phyloP scores from a whole-genome alignment of 2,329 filamentous ascomycete species.

The Cladosporium austrohemisphaericum region DNA sequence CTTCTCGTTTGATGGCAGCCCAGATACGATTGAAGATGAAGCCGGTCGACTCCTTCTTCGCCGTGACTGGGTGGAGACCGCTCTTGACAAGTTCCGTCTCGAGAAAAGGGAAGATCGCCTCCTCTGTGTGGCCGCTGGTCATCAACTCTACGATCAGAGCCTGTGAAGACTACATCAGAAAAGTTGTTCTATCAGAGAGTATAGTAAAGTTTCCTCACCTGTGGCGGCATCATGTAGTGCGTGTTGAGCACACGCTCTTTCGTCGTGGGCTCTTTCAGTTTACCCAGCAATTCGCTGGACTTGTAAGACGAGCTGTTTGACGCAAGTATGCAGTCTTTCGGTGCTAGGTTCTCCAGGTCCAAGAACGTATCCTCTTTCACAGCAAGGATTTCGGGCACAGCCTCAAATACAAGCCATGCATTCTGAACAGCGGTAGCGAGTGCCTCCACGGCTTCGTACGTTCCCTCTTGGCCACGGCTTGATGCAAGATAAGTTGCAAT shows the following conservation, averaged over 20 bases:
- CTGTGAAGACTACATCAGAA: slow-evolving; percentile 20
- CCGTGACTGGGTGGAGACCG: slow-evolving; percentile 42
- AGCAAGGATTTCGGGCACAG: slow-evolving; percentile 38
- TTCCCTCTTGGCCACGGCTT: slow-evolving; percentile 25
- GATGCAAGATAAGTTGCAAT: slow-evolving; percentile 24
- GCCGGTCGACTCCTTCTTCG: slow-evolving; percentile 49
- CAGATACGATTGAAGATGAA: slow-evolving; percentile 56
- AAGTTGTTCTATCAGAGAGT: no score
- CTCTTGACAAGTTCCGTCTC: slow-evolving; percentile 14
- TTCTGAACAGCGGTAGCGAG: slow-evolving; percentile 41
- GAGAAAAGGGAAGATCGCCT: slow-evolving; percentile 46
- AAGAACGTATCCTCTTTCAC: slow-evolving; percentile 50
- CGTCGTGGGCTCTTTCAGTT: slow-evolving; percentile 38
- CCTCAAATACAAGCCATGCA: slow-evolving; percentile 55
- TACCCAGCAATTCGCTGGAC: slow-evolving; percentile 46
- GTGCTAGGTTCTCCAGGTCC: slow-evolving; percentile 43
- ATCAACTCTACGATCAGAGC: slow-evolving; percentile 54
- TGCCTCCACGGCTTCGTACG: slow-evolving; percentile 34
- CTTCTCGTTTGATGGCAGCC: slow-evolving; percentile 55
- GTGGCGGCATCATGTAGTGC: slow-evolving; percentile 52
- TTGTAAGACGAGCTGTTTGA: slow-evolving; percentile 54
- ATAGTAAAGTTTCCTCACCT: slow-evolving; percentile 21
- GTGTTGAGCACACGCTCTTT: slow-evolving; percentile 47
- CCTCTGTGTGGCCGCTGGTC: slow-evolving; percentile 47
- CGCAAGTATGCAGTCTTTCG: slow-evolving; percentile 47